These are phyloP conservation scores for Fusarium domesticum DNA, from an alignment of 2,329 filamentous ascomycete genomes.

Conservation along the genomic window DNA sequence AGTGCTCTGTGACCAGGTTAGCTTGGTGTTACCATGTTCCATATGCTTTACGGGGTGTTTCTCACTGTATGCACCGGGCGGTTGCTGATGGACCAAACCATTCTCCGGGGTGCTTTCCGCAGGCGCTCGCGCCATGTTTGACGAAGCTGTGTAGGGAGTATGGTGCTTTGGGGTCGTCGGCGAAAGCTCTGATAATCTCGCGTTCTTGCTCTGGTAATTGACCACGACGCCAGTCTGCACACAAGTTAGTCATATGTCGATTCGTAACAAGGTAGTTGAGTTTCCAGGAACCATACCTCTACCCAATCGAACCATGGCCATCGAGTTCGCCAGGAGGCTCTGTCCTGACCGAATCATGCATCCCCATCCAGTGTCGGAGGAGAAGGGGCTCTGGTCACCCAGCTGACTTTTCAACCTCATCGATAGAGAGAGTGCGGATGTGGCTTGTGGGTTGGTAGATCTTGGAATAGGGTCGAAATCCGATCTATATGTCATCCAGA, in stretches of 20 bases:
- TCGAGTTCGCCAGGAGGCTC: slow-evolving; percentile 83
- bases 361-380: slow-evolving; percentile 93
- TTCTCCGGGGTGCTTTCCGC: slow-evolving; percentile 91
- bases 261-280: background rate
- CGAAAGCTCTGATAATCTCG: slow-evolving; percentile 74
- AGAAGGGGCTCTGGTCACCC: slow-evolving; percentile 76
- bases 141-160: slow-evolving; percentile 97
- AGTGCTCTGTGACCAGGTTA: slow-evolving; percentile 58
- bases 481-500: slow-evolving; percentile 96
- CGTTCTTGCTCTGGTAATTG: slow-evolving; percentile 59
- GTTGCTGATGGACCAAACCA: slow-evolving; percentile 99
- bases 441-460: slow-evolving; percentile 69
- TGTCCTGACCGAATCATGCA: slow-evolving; percentile 99
- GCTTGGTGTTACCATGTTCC: background rate
- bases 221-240: slow-evolving; percentile 70
- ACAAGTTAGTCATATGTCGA: slow-evolving; percentile 8
- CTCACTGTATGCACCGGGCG: slow-evolving; percentile 88
- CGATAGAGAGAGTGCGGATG: slow-evolving; percentile 71
- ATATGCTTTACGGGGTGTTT: slow-evolving; percentile 6
- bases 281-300: slow-evolving; percentile 56
- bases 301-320: slow-evolving; percentile 70
- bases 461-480: slow-evolving; percentile 80
- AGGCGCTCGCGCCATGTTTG: slow-evolving; percentile 76
- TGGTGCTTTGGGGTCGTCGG: slow-evolving; percentile 79
- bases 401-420: slow-evolving; percentile 82